Evolutionary conservation across 2,329 filamentous ascomycete species (phyloP), one percentile per base, ranked within the genome.

Genomic region (Canariomyces notabilis): DNA sequence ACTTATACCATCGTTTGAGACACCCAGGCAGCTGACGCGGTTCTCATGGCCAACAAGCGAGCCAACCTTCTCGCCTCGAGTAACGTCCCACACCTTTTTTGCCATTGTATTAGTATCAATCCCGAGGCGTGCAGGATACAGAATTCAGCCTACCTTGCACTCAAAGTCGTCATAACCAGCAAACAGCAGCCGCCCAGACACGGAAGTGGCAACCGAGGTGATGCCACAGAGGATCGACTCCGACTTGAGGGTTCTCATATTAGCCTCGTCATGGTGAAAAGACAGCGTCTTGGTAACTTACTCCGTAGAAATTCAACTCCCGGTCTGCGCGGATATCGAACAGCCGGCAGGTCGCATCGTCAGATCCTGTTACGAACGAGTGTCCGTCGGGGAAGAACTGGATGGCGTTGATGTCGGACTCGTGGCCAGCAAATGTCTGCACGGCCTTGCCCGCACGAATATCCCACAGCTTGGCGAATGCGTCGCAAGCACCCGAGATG

Each of bases 371-470:
- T 57, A 95, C 93, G 64, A 98, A 97, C 20, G 93, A 95, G 68
- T 97, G 95, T 52, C 93, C 93, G 63, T 97, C 94, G 44, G 93
- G 93, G 82, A 97, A 97, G 75, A 97, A 98, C 67, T 97, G 93
- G 56, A 98, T 96, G 60, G 93, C 93, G 68, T 98, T 98, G 75
- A 98, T 98, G 64, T 98, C 93, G 36, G 90, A 96, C 70, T 97
- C 93, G 70, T 97, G 93, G 21, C 93, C 93, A 43, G 93, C 90
- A 68, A 98, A 98, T 2, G 93, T 98, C 75, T 98, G 93, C 42
- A 95, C 90, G 57, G 93, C 94, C 77, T 96, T 96, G 63, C 94
- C 91, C 57, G 93, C 90, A 64, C 93, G 87, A 59, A 97, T 95
- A 73, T 98, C 93, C 93, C 93, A 98, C 47, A 98, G 75, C 73